Percentiles rank a stretch among this genome's conserved stretches.
Evolutionary conservation across 129 eudicot species (phyloP).

Genomic region (Oenanthe sinensis): DNA sequence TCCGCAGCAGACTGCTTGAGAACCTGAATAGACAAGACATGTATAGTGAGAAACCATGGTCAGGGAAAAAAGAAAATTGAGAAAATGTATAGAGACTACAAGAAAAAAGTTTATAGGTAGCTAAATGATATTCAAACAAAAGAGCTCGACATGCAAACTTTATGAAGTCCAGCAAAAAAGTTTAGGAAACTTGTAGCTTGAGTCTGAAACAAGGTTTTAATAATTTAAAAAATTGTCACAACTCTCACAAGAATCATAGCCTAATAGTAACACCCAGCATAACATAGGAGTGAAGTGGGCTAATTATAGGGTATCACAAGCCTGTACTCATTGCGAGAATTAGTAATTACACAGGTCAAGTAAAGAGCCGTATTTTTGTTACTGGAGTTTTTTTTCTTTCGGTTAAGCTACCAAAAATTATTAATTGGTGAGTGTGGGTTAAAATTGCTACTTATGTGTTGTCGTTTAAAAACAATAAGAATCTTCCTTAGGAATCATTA

Average conservation of each 20-base stretch:
- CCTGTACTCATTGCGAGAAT: not conserved
- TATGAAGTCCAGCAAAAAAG: not conserved
- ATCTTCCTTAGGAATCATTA: not conserved
- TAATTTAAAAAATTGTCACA: not conserved
- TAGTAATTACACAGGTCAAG: not conserved
- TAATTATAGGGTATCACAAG: not conserved
- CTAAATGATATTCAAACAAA: not conserved
- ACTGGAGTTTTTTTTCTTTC: too few relatives aligned
- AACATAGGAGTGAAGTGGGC: not conserved
- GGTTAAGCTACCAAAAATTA: too few relatives aligned
- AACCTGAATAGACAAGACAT: slow-evolving; percentile 31
- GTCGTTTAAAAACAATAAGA: not conserved
- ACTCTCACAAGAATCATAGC: not conserved
- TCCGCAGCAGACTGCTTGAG: slow-evolving; percentile 60
- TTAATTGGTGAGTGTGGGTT: not conserved
- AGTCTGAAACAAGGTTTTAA: not conserved
- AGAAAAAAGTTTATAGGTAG: not conserved
- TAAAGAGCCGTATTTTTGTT: not conserved
- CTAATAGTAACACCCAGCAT: not conserved
- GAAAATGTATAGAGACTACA: not conserved
- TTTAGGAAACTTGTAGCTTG: not conserved
- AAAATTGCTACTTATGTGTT: not conserved
- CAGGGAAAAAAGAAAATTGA: not conserved
- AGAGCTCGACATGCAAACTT: not conserved
- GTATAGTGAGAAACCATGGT: not conserved